These are phyloP conservation scores for Oryza meridionalis DNA, from an alignment of 176 grass and related monocot genomes.

Conservation along the genomic window DNA sequence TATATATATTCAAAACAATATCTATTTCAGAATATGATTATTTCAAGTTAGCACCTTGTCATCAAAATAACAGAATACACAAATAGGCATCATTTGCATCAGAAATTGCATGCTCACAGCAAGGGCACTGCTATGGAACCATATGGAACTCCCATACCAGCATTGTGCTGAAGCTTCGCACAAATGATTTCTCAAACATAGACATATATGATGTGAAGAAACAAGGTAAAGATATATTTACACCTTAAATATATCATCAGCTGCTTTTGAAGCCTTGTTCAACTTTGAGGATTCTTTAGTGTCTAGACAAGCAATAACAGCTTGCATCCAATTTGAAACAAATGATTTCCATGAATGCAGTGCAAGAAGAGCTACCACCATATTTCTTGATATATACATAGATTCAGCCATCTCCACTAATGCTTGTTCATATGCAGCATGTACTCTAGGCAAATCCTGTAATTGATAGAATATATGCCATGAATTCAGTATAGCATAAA, in stretches of 20 bases:
- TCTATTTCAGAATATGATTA: not conserved
- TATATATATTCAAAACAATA: not conserved
- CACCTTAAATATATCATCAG: conserved; percentile 87
- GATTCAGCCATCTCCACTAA: conserved; percentile 80
- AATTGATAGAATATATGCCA: conserved; percentile 31
- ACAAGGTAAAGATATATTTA: conserved; percentile 23
- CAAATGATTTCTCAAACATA: conserved; percentile 28
- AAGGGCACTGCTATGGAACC: not conserved
- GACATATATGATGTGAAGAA: not conserved
- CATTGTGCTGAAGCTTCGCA: not conserved
- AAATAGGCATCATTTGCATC: conserved; percentile 4
- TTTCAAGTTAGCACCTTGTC: conserved; percentile 18
- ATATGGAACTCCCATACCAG: not conserved
- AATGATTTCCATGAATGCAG: conserved; percentile 96
- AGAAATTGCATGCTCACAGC: not conserved
- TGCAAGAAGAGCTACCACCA: conserved; percentile 75
- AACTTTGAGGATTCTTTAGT: conserved; percentile 61
- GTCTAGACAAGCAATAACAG: conserved; percentile 52
- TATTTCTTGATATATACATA: conserved; percentile 81
- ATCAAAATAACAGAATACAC: not conserved
- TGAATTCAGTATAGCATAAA: conserved; percentile 32
- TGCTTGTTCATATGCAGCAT: conserved; percentile 82
- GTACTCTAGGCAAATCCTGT: conserved; percentile 77
- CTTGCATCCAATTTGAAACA: conserved; percentile 76
- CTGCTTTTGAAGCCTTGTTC: conserved; percentile 68